A percentile compares a stretch with the other conserved stretches of the same genome.
phyloP scores from a whole-genome alignment of 108 stramenopile genomes.

The Cyclotella kingstonii region DNA sequence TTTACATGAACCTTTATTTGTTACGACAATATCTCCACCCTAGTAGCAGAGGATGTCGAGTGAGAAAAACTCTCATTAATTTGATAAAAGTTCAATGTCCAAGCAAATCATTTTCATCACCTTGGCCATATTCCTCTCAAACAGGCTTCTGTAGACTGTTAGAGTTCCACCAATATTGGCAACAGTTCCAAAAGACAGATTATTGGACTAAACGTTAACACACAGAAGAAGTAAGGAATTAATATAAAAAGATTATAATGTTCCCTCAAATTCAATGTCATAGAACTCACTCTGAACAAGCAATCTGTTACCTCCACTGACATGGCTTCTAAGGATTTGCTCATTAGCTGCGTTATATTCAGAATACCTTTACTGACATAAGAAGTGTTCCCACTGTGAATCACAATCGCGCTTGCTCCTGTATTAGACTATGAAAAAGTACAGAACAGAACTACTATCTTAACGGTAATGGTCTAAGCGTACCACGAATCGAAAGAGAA shows the following conservation, averaged over 20 bases:
- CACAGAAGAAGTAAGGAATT: neutral
- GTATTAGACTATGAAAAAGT: constrained; percentile 1
- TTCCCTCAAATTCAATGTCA: neutral
- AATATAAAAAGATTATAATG: neutral
- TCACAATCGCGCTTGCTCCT: constrained; percentile 27
- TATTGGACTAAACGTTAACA: constrained; percentile 4
- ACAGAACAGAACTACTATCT: neutral
- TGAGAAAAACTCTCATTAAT: neutral
- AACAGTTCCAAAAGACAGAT: constrained; percentile 16
- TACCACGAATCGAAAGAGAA: neutral
- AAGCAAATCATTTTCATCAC: neutral
- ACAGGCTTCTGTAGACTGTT: constrained; percentile 18
- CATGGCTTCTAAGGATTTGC: constrained; percentile 23
- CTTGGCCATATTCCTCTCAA: constrained; percentile 17
- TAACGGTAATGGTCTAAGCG: no score
- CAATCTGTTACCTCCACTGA: constrained; percentile 25
- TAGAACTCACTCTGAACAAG: constrained; percentile 1
- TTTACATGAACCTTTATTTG: constrained; percentile 19
- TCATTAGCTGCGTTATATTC: constrained; percentile 2
- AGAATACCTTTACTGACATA: neutral
- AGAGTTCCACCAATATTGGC: constrained; percentile 36
- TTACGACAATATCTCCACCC: constrained; percentile 34
- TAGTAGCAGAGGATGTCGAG: neutral
- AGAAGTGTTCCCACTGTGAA: constrained; percentile 4
- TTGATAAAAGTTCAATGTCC: neutral